Evolutionary conservation across 2,329 filamentous ascomycete genomes (phyloP).

Genomic region (Neospermospora avenae): DNA sequence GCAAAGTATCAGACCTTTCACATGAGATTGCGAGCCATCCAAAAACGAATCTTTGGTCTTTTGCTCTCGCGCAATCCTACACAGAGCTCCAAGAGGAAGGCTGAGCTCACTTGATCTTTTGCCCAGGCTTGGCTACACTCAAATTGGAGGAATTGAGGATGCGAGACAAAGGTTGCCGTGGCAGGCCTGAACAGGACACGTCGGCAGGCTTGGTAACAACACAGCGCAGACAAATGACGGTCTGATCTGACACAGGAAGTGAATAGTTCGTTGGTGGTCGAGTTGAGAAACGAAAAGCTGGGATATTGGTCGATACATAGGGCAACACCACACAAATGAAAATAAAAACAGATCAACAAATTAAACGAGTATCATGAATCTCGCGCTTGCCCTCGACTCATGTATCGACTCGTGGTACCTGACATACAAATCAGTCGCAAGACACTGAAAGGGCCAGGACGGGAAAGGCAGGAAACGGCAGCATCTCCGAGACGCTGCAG

Average conservation of each 20-base stretch:
- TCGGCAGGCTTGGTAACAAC: background rate
- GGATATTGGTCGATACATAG: background rate
- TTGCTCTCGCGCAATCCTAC: background rate
- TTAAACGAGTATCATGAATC: too few species aligned
- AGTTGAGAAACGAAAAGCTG: background rate
- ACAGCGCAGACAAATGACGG: too few species aligned
- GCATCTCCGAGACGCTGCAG: background rate
- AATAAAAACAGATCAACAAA: background rate
- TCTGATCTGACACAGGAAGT: background rate
- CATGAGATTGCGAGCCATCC: background rate
- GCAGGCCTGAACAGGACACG: background rate
- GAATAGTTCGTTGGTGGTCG: background rate
- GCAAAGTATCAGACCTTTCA: slow-evolving; percentile 6
- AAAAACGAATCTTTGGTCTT: background rate
- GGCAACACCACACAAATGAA: too few species aligned
- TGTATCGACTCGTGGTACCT: background rate
- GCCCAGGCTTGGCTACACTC: slow-evolving; percentile 4
- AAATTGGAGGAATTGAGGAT: background rate
- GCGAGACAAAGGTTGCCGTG: slow-evolving; percentile 2
- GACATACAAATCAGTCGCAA: background rate
- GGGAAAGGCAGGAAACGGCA: background rate
- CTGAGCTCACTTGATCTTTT: slow-evolving; percentile 5
- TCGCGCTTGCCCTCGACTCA: too few species aligned
- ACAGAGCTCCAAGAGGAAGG: background rate
- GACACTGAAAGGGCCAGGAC: background rate